These are phyloP conservation scores for Podospora pseudopauciseta DNA, from an alignment of 495 filamentous ascomycete species.

Conservation along the genomic window DNA sequence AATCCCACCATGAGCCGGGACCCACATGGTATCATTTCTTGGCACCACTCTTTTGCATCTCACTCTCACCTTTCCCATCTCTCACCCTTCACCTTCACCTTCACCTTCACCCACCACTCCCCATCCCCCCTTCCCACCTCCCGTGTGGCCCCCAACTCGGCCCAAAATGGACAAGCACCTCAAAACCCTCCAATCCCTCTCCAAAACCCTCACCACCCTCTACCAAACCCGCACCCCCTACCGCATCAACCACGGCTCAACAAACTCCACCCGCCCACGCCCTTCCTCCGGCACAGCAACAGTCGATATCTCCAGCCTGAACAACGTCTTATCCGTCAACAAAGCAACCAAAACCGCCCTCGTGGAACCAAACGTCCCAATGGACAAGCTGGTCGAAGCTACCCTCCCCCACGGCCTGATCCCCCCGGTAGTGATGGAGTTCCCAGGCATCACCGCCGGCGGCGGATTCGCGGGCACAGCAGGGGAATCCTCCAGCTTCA, in stretches of 20 bases:
- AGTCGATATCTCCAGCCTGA: constrained; percentile 53
- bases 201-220: constrained; percentile 50
- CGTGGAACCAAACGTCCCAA: constrained; percentile 63
- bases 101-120: not conserved
- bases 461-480: constrained; percentile 60
- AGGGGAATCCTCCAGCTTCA: constrained; percentile 59
- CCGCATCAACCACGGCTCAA: constrained; percentile 73
- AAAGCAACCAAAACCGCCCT: constrained; percentile 39
- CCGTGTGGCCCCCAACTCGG: not conserved
- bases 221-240: constrained; percentile 59
- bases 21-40: constrained; percentile 11
- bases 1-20: not conserved
- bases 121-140: not conserved
- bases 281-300: constrained; percentile 29
- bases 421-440: constrained; percentile 59
- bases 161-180: constrained; percentile 27
- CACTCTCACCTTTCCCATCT: not conserved
- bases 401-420: constrained; percentile 50
- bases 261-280: constrained; percentile 65
- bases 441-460: constrained; percentile 64
- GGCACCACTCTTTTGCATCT: not conserved
- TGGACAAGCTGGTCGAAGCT: constrained; percentile 56
- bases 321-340: constrained; percentile 54
- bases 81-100: not conserved
- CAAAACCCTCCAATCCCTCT: constrained; percentile 21